Evolutionary conservation across 352 stramenopile species (phyloP), one percentile per base, ranked within the genome.

Genomic region (Pythium insidiosum): DNA sequence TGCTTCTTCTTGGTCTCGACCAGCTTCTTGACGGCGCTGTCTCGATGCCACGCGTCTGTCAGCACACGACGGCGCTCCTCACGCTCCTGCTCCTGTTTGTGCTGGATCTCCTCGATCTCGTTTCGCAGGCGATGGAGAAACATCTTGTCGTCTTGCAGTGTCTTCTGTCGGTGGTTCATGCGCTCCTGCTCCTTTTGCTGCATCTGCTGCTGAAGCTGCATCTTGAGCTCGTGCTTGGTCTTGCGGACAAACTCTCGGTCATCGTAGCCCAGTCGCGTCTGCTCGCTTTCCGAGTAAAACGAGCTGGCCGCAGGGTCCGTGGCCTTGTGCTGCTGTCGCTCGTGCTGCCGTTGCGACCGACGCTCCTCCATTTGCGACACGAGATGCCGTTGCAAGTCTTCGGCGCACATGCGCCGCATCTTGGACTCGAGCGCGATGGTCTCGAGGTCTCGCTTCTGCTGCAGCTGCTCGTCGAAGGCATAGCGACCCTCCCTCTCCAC

Each of bases 1-100:
- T 85, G 69, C 49, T 75, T 75, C 53, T 83, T 85, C 44, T 78
- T 74, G 34, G 43, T 44, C 52, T 74, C 66, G 12, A 82, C 70
- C 9, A 86, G 41, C 39, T 75, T 75, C 47, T 85, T 86, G 41
- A 86, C 76, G 13, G 61, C 56, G 50, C 58, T 74, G 44, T 79
- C 76, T 11, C 74, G 71, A 21, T 71, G 58, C 73, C 71, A 88
- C 13, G 76, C 62, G 21, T 77, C 65, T 1, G 73, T 87, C 34
- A 88, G 65, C 47, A 56, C 49, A 28, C 75, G 68, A 12, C 69
- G 68, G 19, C 65, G 62, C 47, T 80, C 68, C 1, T 85, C 67
- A 11, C 69, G 71, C 34, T 85, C 63, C 13, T 61, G 53, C 11
- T 19, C 21, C 49, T 79, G 58, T 47, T 84, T 82, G n/a, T 73